These are phyloP conservation scores for Sphaerosporella brunnea DNA, from an alignment of 495 filamentous ascomycete genomes.

Conservation along the genomic window DNA sequence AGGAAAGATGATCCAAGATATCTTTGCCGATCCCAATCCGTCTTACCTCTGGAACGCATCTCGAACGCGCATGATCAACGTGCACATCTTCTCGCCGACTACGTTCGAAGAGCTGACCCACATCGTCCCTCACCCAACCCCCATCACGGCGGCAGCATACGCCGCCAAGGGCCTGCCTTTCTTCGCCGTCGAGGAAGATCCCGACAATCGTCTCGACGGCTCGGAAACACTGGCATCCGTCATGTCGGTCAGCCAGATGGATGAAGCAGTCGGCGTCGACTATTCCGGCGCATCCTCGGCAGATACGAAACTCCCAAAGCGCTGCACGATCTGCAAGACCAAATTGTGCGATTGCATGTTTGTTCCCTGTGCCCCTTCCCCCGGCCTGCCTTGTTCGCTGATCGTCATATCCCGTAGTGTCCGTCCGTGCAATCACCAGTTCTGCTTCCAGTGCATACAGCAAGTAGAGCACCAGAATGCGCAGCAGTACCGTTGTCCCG, in stretches of 20 bases:
- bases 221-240: not conserved
- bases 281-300: not conserved
- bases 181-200: not conserved
- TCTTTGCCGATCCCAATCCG: not conserved
- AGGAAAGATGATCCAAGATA: not conserved
- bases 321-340: not conserved
- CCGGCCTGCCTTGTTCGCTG: not conserved
- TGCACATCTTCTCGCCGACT: not conserved
- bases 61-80: not conserved
- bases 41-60: not conserved
- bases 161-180: not conserved
- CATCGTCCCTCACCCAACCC: not conserved
- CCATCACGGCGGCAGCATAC: not conserved
- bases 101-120: not conserved
- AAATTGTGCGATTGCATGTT: slow-evolving; percentile 1
- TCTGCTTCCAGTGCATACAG: not conserved
- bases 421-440: slow-evolving; percentile 1
- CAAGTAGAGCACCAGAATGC: not conserved
- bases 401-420: not conserved
- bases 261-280: not conserved
- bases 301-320: not conserved
- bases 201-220: not conserved
- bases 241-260: not conserved
- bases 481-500: not conserved
- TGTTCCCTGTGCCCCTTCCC: not conserved